Evolutionary conservation across 163 green algal species (phyloP), one percentile per base, ranked within the genome.

Genomic region (Chlamydomonas reinhardtii): DNA sequence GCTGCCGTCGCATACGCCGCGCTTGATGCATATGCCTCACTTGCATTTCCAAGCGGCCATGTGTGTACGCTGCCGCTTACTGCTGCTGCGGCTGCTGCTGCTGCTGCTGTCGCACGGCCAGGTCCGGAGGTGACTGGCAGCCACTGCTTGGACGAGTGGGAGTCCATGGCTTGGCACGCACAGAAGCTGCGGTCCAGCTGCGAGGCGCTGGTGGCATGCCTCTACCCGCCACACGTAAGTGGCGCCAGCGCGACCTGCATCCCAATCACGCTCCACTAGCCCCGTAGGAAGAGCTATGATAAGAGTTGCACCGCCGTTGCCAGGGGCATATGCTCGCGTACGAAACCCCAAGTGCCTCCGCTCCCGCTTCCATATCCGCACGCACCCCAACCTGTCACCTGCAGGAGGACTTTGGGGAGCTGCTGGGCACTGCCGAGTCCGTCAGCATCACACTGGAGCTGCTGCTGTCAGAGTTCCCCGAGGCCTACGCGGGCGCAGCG

Each of bases 201-300:
- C 37, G 70, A 86, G 80, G 80, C 34, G 4, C 80, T 86, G 12
- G 70, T 79, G 70, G 80, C 80, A 4, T 61, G 35, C 35, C 54
- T 86, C 24, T 86, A 86, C 54, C 80, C 80, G 12, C 80, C 80
- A 34, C 80, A 86, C 54, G 80, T 80, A 54, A 39, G 79, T 59
- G 2, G 2, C 25, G 15, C 39, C 5, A 48, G 39, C 39, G 39
- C 8, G 5, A 5, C 5, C 39, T 48, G 39, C 39, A 48, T 48
- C 8, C n/a, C n/a, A n/a, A n/a, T n/a, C n/a, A n/a, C n/a, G n/a
- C n/a, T n/a, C n/a, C n/a, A n/a, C n/a, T n/a, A n/a, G n/a, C n/a
- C n/a, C n/a, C n/a, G n/a, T n/a, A n/a, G n/a, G n/a, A n/a, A n/a
- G n/a, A n/a, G n/a, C n/a, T n/a, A n/a, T n/a, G n/a, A n/a, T n/a